These are phyloP conservation scores for Saccharomyces hybrid DNA, from an alignment of 1,139 yeast species.

Conservation along the genomic window DNA sequence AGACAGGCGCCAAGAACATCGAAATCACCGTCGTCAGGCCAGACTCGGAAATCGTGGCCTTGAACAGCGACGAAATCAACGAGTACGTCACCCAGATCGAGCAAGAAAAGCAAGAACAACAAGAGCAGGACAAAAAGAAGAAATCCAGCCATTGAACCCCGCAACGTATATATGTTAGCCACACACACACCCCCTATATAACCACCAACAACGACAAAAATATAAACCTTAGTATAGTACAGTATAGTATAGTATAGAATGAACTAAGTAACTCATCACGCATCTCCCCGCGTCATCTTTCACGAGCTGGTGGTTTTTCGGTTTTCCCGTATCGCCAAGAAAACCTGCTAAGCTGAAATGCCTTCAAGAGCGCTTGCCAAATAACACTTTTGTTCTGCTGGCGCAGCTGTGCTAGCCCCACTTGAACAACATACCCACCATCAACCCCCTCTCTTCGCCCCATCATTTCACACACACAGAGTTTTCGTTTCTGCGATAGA, in stretches of 20 bases:
- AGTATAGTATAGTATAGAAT: background rate
- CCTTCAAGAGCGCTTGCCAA: background rate
- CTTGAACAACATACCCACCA: background rate
- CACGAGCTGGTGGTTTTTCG: background rate
- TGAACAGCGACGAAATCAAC: conserved; percentile 68
- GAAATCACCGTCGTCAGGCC: conserved; percentile 86
- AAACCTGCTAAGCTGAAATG: background rate
- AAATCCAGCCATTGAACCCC: conserved; percentile 7
- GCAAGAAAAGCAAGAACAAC: conserved; percentile 65
- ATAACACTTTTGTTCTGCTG: too few species aligned
- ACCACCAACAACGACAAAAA: background rate
- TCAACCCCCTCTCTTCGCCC: background rate
- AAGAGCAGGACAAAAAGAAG: conserved; percentile 82
- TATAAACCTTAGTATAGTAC: background rate
- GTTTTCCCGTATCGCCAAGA: background rate
- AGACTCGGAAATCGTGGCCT: conserved; percentile 43
- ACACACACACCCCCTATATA: background rate
- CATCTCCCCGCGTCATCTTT: background rate
- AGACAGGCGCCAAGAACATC: conserved; percentile 93
- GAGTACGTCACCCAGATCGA: conserved; percentile 76
- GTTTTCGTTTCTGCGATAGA: background rate
- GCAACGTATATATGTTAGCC: background rate
- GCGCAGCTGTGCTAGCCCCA: background rate
- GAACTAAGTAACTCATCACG: background rate
- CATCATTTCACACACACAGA: background rate